These are phyloP conservation scores for Sporothrix variecibatus DNA, from an alignment of 2,329 filamentous ascomycete genomes.

Conservation along the genomic window DNA sequence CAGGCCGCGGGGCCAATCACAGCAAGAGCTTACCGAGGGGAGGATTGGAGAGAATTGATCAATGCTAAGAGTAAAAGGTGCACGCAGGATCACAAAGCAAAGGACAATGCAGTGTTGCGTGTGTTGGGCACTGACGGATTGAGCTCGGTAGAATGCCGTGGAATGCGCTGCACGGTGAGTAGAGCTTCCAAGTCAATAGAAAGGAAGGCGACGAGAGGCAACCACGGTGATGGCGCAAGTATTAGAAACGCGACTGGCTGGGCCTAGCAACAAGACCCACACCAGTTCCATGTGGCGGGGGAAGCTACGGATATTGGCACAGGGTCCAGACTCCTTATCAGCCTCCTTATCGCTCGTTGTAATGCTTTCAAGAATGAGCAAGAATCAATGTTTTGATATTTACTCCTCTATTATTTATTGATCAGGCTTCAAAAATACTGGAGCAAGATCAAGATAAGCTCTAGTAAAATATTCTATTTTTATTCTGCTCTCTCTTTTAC, in stretches of 20 bases:
- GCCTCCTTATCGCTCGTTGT: not conserved
- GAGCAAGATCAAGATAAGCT: no score
- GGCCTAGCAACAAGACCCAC: slow-evolving; percentile 18
- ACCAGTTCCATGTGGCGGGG: slow-evolving; percentile 2
- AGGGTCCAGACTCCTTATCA: not conserved
- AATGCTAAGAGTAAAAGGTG: not conserved
- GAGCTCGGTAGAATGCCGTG: not conserved
- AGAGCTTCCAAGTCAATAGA: not conserved
- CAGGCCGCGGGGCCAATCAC: slow-evolving; percentile 13
- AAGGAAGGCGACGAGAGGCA: slow-evolving; percentile 15
- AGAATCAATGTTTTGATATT: not conserved
- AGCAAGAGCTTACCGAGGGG: slow-evolving; percentile 4
- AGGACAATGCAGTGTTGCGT: not conserved
- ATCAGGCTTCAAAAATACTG: no score
- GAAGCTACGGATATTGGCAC: not conserved
- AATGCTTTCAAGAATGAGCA: no score
- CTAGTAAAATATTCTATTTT: no score
- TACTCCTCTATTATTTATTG: not conserved
- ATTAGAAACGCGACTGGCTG: not conserved
- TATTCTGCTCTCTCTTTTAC: no score
- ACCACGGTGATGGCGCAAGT: slow-evolving; percentile 26
- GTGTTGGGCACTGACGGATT: not conserved
- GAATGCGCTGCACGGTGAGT: not conserved
- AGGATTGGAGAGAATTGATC: not conserved
- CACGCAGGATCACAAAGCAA: not conserved